Conservation (phyloP, 2,329 filamentous ascomycete species). For the Fusarium verrucosum region DNA sequence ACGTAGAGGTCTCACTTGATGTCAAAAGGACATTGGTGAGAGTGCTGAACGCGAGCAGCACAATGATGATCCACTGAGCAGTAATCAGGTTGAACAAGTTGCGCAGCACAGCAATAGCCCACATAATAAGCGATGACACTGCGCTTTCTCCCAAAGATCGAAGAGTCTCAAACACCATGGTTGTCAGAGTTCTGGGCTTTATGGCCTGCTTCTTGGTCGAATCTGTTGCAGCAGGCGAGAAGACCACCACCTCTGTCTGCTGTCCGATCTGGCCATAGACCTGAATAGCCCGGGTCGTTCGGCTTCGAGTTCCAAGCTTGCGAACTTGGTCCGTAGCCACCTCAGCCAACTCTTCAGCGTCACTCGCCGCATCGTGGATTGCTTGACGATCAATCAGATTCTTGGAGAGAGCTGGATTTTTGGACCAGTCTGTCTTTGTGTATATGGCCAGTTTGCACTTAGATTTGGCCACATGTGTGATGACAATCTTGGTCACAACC, state of each 20-base stretch:
- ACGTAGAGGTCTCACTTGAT: slow-evolving; percentile 75
- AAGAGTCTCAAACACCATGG: slow-evolving; percentile 76
- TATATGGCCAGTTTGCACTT: slow-evolving; percentile 92
- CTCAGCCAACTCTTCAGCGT: slow-evolving; percentile 79
- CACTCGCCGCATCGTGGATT: slow-evolving; percentile 75
- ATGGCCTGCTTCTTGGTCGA: slow-evolving; percentile 66
- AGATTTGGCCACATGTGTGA: slow-evolving; percentile 91
- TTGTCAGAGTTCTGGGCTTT: slow-evolving; percentile 68
- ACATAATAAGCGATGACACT: slow-evolving; percentile 79
- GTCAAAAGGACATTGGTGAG: slow-evolving; percentile 79
- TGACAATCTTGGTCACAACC: slow-evolving; percentile 88
- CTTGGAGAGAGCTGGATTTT: slow-evolving; percentile 68
- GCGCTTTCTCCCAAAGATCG: slow-evolving; percentile 80
- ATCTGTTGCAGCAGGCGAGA: slow-evolving; percentile 61
- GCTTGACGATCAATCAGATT: slow-evolving; percentile 75
- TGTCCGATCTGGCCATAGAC: slow-evolving; percentile 81
- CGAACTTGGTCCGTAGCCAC: slow-evolving; percentile 81
- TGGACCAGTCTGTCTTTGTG: slow-evolving; percentile 87
- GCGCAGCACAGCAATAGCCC: slow-evolving; percentile 72
- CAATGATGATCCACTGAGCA: slow-evolving; percentile 78
- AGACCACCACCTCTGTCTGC: slow-evolving; percentile 70
- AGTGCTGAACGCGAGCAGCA: slow-evolving; percentile 73
- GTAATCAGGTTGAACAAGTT: slow-evolving; percentile 74
- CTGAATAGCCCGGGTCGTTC: slow-evolving; percentile 79
- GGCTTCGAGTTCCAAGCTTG: slow-evolving; percentile 75